Percentiles rank a stretch among this genome's conserved stretches.
Evolutionary conservation across 2,329 filamentous ascomycete genomes (phyloP).

Genomic region (Penicillium sp.): DNA sequence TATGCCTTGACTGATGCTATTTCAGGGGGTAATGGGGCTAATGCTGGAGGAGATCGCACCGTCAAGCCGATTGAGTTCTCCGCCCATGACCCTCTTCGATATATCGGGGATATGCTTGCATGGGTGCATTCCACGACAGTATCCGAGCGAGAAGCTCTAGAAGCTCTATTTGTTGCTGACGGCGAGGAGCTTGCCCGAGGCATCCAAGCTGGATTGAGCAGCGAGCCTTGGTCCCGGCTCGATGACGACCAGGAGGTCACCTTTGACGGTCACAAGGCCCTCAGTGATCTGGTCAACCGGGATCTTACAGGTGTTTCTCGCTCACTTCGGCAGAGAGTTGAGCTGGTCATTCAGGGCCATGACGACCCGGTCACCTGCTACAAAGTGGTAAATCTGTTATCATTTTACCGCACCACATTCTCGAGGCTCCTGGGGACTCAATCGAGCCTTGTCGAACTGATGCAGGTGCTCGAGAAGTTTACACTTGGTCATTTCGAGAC

Average conservation of each 20-base stretch:
- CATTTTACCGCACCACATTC: conserved; percentile 88
- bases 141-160: conserved; percentile 88
- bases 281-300: conserved; percentile 84
- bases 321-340: conserved; percentile 84
- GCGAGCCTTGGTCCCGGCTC: conserved; percentile 77
- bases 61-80: conserved; percentile 92
- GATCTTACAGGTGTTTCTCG: conserved; percentile 80
- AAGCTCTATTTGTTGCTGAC: conserved; percentile 87
- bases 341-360: conserved; percentile 90
- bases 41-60: conserved; percentile 62
- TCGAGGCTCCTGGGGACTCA: conserved; percentile 72
- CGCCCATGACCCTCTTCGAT: conserved; percentile 88
- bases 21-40: conserved; percentile 39
- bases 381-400: conserved; percentile 84
- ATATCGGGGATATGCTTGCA: conserved; percentile 95
- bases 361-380: conserved; percentile 88
- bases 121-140: conserved; percentile 96
- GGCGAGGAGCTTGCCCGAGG: conserved; percentile 85
- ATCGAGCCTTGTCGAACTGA: conserved; percentile 70
- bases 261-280: conserved; percentile 80
- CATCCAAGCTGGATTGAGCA: conserved; percentile 77
- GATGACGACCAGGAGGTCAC: conserved; percentile 61
- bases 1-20: conserved; percentile 78
- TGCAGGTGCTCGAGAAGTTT: conserved; percentile 71
- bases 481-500: conserved; percentile 81